A percentile compares a stretch with the other conserved stretches of the same genome.
Evolutionary conservation across 2,329 filamentous ascomycete genomes (phyloP).

Genomic region (Colletotrichum echinochloae): DNA sequence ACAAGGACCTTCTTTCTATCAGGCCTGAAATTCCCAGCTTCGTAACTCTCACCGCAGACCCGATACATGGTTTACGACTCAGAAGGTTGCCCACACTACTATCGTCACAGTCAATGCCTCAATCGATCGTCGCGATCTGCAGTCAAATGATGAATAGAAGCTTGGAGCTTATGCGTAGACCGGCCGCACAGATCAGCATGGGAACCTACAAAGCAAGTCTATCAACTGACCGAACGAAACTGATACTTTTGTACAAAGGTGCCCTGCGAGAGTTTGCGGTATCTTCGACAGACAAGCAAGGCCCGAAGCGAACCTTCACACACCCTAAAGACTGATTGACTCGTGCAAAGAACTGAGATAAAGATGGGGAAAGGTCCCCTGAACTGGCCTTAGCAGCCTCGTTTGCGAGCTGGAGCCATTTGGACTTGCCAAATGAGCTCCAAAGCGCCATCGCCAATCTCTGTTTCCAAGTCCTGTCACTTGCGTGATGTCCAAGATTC

Average conservation of each 20-base stretch:
- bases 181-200: not conserved
- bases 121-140: not conserved
- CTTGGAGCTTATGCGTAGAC: not conserved
- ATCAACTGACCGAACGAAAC: not conserved
- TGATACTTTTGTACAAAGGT: not conserved
- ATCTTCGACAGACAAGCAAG: too few relatives aligned
- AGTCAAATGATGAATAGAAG: accelerated
- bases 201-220: not conserved
- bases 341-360: not conserved
- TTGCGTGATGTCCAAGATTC: constrained; percentile 21
- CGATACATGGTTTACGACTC: not conserved
- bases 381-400: too few relatives aligned
- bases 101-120: not conserved
- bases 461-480: constrained; percentile 10
- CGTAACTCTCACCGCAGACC: not conserved
- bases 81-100: not conserved
- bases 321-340: not conserved
- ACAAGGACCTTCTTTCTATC: not conserved
- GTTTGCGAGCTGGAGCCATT: constrained; percentile 25
- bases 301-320: not conserved
- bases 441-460: not conserved
- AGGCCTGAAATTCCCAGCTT: not conserved
- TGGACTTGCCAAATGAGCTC: constrained; percentile 32
- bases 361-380: too few relatives aligned
- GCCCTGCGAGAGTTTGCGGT: not conserved